A percentile compares a stretch with the other conserved stretches of the same genome.
Evolutionary conservation across 2,329 filamentous ascomycete species (phyloP).

Genomic region (Incumbomyces lentus): DNA sequence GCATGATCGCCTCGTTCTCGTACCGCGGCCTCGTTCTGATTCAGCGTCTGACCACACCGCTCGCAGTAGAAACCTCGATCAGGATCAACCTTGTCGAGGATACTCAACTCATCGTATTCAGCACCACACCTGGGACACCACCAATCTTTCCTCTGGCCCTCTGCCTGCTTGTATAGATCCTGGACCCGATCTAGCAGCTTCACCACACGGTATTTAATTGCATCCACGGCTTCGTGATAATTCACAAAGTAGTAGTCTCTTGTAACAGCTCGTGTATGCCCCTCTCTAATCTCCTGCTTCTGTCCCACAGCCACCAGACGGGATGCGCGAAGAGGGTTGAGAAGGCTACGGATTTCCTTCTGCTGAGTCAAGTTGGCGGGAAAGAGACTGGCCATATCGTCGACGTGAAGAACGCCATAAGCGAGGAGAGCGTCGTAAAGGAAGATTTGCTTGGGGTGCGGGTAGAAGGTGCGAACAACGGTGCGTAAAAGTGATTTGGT

Average conservation of each 20-base stretch:
- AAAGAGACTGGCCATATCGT: conserved; percentile 78
- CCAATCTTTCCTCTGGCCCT: conserved; percentile 71
- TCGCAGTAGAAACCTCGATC: conserved; percentile 69
- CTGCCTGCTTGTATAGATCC: conserved; percentile 64
- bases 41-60: conserved; percentile 51
- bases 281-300: conserved; percentile 67
- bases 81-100: conserved; percentile 59
- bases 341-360: conserved; percentile 85
- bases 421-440: conserved; percentile 70
- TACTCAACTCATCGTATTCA: conserved; percentile 84
- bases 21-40: conserved; percentile 36
- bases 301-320: conserved; percentile 65
- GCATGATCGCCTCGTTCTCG: conserved; percentile 38
- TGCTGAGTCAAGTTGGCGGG: conserved; percentile 58
- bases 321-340: conserved; percentile 74
- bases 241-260: conserved; percentile 97
- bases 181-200: conserved; percentile 83
- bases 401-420: conserved; percentile 68
- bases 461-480: conserved; percentile 76
- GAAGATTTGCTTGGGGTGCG: conserved; percentile 65
- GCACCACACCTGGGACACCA: conserved; percentile 70
- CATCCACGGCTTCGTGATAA: conserved; percentile 86
- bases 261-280: conserved; percentile 69
- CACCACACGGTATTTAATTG: conserved; percentile 89
- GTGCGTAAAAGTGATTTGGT: conserved; percentile 74